Evolutionary conservation across 176 grass and related monocot genomes (phyloP).

Genomic region (Poa pratensis): DNA sequence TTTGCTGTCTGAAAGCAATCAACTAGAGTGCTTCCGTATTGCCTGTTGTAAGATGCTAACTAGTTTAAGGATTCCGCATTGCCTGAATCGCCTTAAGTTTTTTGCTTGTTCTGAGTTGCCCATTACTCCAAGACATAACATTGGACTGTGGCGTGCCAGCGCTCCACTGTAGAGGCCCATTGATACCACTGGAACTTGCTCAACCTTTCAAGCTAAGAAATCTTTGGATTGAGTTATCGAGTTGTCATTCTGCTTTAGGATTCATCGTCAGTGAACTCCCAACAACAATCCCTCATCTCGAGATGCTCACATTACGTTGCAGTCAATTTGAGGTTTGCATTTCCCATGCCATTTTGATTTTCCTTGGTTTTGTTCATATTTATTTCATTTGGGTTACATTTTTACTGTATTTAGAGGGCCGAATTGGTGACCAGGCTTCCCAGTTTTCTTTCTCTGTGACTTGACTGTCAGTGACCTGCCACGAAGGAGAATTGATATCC

Average conservation of each 20-base stretch:
- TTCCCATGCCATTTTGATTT: background rate
- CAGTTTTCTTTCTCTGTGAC: conserved; percentile 11
- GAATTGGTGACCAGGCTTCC: background rate
- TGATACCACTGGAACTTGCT: conserved; percentile 16
- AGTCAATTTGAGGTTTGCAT: conserved; percentile 10
- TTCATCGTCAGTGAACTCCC: conserved; percentile 24
- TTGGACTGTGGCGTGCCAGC: background rate
- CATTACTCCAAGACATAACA: conserved; percentile 11
- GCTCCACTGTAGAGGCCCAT: conserved; percentile 11
- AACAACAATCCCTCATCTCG: background rate
- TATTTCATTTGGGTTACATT: background rate
- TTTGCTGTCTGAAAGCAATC: conserved; percentile 21
- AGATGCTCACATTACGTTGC: background rate
- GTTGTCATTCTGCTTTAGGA: conserved; percentile 12
- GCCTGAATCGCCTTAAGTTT: conserved; percentile 1
- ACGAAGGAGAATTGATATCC: background rate
- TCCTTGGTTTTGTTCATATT: background rate
- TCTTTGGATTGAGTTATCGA: background rate
- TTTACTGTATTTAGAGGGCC: background rate
- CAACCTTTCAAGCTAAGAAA: background rate
- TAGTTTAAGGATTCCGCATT: conserved; percentile 13
- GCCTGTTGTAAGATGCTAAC: background rate
- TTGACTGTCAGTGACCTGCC: background rate
- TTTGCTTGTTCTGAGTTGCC: conserved; percentile 22
- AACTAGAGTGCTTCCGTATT: conserved; percentile 10